Base-by-base conservation (phyloP, 208 protist genomes). In the Wallacemonas sp. region DNA sequence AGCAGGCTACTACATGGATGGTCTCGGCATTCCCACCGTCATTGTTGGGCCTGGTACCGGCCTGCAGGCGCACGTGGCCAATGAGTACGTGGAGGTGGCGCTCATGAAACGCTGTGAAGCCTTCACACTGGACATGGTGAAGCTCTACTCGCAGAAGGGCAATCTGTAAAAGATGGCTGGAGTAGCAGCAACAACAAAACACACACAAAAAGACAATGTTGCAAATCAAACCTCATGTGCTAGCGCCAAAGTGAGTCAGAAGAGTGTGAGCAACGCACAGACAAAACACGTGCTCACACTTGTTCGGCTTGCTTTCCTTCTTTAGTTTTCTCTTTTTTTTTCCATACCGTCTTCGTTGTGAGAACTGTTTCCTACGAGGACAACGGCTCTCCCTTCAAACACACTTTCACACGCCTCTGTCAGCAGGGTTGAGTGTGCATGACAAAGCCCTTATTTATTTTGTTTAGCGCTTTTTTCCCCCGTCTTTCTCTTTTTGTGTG, bases 21-120 rank as follows among this genome's bases (percentile, higher is more conserved):
- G 29, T 36, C 67, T 84, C 20, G 49, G 52, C 42, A 74, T 81
- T 20, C 71, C 74, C 10, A 74, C 67, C 12, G 57, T 77, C 16
- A 72, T 84, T 18, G 73, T 73, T 39, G 77, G 77, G 0, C 77
- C 74, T 3, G 74, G 71, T 12, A 73, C 59, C 46, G 57, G 45
- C 25, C 62, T 59, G 11, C 69, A 48, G 68, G 85, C 52, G 0
- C 52, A 59, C 52, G 52, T 59, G 10, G 52, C 52, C 29, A 59
- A 59, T n/a, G 52, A 59, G 52, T 23, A 59, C 52, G 52, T 59
- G 52, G 52, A 59, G 52, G 52, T 59, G 26, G 26, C 52, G 8
- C 7, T 59, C 12, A 59, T 59, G 52, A 18, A 59, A 41, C 52
- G 52, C 3, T 41, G 31, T 25, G 52, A 59, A 26, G 52, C 52